These are phyloP conservation scores for Exophiala spinifera DNA, from an alignment of 2,329 filamentous ascomycete species.

Conservation along the genomic window DNA sequence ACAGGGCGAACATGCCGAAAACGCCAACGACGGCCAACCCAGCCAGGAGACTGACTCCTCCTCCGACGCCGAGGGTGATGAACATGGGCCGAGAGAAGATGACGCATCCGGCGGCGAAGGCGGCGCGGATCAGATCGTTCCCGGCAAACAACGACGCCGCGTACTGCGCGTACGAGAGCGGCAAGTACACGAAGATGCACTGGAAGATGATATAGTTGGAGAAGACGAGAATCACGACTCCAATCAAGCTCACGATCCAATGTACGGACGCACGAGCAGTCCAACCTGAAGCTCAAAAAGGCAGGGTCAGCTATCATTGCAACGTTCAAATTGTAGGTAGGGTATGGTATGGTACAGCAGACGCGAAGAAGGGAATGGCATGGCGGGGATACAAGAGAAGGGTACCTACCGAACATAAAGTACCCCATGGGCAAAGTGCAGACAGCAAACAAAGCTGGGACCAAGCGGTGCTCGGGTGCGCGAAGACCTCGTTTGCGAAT, in stretches of 20 bases:
- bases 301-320: background rate
- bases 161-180: conserved; percentile 25
- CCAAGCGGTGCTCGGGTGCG: conserved; percentile 48
- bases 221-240: conserved; percentile 39
- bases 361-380: conserved; percentile 25
- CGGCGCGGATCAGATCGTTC: conserved; percentile 30
- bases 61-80: conserved; percentile 32
- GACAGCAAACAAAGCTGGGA: conserved; percentile 53
- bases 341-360: conserved; percentile 28
- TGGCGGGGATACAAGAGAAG: background rate
- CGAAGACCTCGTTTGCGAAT: conserved; percentile 47
- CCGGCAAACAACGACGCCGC: conserved; percentile 26
- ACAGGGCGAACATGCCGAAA: conserved; percentile 59
- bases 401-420: conserved; percentile 47
- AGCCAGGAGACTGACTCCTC: conserved; percentile 34
- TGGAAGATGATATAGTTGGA: conserved; percentile 23
- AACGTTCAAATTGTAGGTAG: too few species aligned
- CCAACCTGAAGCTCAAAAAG: conserved; percentile 18
- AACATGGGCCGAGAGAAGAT: conserved; percentile 36
- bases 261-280: conserved; percentile 31
- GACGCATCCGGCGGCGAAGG: conserved; percentile 35
- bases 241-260: conserved; percentile 40
- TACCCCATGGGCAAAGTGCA: conserved; percentile 54
- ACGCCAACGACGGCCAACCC: conserved; percentile 39
- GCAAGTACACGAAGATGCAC: conserved; percentile 26